phyloP scores from a whole-genome alignment of 768 basidiomycete species.

The Leccinum subtestaceum region DNA sequence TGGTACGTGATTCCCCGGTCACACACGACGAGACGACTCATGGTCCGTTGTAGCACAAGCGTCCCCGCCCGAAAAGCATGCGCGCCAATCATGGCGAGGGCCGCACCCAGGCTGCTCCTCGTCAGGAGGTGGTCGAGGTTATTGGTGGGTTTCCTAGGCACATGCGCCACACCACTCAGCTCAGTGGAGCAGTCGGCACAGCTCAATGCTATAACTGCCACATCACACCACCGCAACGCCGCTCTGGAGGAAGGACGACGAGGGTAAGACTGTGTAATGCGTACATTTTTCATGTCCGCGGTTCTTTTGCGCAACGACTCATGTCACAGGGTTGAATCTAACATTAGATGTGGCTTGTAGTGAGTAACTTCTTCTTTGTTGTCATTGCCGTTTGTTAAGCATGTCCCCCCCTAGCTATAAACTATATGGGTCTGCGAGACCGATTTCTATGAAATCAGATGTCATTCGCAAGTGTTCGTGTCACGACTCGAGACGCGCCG shows the following conservation, averaged over 20 bases:
- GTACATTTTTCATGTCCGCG: constrained; percentile 46
- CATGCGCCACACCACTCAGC: constrained; percentile 29
- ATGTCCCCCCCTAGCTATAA: constrained; percentile 52
- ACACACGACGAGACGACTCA: background rate
- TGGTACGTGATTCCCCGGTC: constrained; percentile 45
- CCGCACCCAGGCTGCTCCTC: constrained; percentile 58
- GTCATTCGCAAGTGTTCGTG: constrained; percentile 85
- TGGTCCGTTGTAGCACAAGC: constrained; percentile 61
- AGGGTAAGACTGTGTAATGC: constrained; percentile 89
- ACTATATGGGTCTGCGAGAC: constrained; percentile 79
- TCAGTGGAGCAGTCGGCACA: constrained; percentile 35
- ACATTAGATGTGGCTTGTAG: constrained; percentile 72
- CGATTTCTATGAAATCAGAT: constrained; percentile 90
- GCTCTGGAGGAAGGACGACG: constrained; percentile 88
- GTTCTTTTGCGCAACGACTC: constrained; percentile 12
- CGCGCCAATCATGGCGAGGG: constrained; percentile 73
- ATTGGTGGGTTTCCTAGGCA: constrained; percentile 51
- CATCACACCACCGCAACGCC: constrained; percentile 86
- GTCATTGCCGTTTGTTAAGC: constrained; percentile 5
- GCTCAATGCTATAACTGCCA: constrained; percentile 91
- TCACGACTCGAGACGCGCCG: constrained; percentile 68
- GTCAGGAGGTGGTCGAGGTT: constrained; percentile 71
- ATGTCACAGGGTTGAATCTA: constrained; percentile 2
- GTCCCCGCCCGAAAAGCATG: constrained; percentile 87
- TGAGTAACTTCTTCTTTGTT: constrained; percentile 32